Conservation (phyloP, 768 basidiomycete genomes). For the Boletus fagicola region DNA sequence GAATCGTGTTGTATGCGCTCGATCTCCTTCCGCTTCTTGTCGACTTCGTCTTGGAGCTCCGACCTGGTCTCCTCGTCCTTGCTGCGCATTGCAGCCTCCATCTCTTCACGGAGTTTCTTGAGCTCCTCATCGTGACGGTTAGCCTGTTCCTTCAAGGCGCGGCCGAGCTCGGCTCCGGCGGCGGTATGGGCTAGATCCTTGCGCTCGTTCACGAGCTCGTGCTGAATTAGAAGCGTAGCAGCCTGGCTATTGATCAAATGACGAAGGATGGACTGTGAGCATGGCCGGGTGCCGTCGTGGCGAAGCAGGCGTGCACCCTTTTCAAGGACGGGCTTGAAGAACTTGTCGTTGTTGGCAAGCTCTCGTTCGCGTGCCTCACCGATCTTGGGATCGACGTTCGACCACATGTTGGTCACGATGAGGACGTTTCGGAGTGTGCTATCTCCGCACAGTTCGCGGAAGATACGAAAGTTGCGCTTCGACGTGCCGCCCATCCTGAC, state of each 20-base stretch:
- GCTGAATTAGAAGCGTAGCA: constrained; percentile 49
- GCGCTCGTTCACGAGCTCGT: constrained; percentile 51
- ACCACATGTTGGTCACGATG: constrained; percentile 58
- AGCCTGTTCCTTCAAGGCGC: constrained; percentile 48
- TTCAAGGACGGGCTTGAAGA: constrained; percentile 52
- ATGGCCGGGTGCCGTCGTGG: constrained; percentile 40
- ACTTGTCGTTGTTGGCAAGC: constrained; percentile 40
- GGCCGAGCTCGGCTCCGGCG: constrained; percentile 52
- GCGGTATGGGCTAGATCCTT: constrained; percentile 50
- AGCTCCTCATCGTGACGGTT: constrained; percentile 49
- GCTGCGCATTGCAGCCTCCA: constrained; percentile 41
- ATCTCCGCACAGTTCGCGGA: constrained; percentile 53
- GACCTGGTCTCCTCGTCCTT: constrained; percentile 47
- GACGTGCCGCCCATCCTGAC: constrained; percentile 50
- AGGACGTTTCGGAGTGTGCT: constrained; percentile 47
- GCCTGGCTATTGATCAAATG: constrained; percentile 42
- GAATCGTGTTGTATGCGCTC: constrained; percentile 41
- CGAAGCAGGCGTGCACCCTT: constrained; percentile 47
- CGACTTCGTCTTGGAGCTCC: constrained; percentile 46
- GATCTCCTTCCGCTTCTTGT: constrained; percentile 45
- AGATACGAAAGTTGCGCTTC: constrained; percentile 50
- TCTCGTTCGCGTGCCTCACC: constrained; percentile 47
- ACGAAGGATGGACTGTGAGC: constrained; percentile 43
- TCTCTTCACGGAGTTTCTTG: constrained; percentile 44
- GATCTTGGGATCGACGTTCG: constrained; percentile 36